Conservation (phyloP, 768 basidiomycete species). For the Podaxis pistillaris region DNA sequence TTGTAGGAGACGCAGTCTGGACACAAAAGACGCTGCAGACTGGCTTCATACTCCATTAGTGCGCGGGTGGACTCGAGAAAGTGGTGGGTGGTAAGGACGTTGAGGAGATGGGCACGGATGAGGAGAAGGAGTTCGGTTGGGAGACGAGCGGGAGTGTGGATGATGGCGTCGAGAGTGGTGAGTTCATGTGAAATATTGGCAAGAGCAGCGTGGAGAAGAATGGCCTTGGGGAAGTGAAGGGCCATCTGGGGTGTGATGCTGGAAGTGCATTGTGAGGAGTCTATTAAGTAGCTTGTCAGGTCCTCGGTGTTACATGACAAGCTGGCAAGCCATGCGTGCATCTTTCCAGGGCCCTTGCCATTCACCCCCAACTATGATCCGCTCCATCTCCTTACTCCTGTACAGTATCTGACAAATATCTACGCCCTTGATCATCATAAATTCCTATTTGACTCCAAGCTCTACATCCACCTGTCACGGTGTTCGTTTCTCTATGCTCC, state of each 20-base stretch:
- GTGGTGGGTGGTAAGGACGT: slow-evolving; percentile 39
- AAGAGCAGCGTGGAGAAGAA: slow-evolving; percentile 53
- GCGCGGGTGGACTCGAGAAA: slow-evolving; percentile 40
- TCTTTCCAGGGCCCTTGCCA: neutral
- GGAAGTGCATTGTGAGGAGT: slow-evolving; percentile 18
- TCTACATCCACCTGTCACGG: neutral
- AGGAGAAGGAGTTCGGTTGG: slow-evolving; percentile 53
- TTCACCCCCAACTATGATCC: slow-evolving; percentile 1
- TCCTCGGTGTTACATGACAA: slow-evolving; percentile 11
- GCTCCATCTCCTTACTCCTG: neutral
- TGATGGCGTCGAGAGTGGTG: slow-evolving; percentile 39
- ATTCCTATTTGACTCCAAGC: neutral
- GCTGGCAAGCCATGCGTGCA: neutral
- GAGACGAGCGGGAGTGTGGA: slow-evolving; percentile 27
- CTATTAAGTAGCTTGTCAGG: slow-evolving; percentile 2
- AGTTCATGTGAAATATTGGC: slow-evolving; percentile 47
- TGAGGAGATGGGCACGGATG: slow-evolving; percentile 48
- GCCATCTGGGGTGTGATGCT: slow-evolving; percentile 17
- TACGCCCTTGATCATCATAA: neutral
- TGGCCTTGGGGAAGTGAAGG: slow-evolving; percentile 18
- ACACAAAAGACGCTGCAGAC: slow-evolving; percentile 42
- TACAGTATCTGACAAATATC: neutral
- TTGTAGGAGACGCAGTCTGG: slow-evolving; percentile 50
- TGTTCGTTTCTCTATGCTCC: neutral
- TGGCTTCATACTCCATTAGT: slow-evolving; percentile 39